Percentiles rank a stretch among this genome's conserved stretches.
Conservation (phyloP, 202 grass and related monocot genomes). For the Digitaria exilis region DNA sequence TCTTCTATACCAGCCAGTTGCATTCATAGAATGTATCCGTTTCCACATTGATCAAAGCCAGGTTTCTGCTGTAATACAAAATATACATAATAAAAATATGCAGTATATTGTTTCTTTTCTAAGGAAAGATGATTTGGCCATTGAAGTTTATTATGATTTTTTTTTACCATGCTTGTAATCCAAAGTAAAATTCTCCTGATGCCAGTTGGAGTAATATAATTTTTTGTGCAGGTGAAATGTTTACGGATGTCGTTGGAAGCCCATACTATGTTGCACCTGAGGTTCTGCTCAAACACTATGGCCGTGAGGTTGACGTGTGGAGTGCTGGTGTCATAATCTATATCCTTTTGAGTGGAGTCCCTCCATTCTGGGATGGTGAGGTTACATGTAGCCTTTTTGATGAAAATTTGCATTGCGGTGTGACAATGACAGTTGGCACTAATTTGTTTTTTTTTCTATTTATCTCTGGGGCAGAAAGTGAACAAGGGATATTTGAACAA, state of each 20-base stretch:
- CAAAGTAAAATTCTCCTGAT: conserved; percentile 5
- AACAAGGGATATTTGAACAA: conserved; percentile 99
- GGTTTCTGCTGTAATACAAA: neutral
- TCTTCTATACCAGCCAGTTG: neutral
- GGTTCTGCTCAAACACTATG: conserved; percentile 87
- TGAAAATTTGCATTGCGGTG: conserved; percentile 4
- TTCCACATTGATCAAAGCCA: neutral
- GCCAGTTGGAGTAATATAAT: conserved; percentile 17
- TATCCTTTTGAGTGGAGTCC: conserved; percentile 95
- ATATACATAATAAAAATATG: neutral
- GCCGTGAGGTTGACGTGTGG: conserved; percentile 91
- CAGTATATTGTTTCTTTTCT: neutral
- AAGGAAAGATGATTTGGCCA: neutral
- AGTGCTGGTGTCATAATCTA: conserved; percentile 98
- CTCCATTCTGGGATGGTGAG: conserved; percentile 99
- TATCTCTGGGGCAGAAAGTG: conserved; percentile 64
- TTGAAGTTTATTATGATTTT: neutral
- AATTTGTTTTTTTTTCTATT: conserved; percentile 17
- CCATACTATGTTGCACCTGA: conserved; percentile 97
- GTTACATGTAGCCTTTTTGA: conserved; percentile 43
- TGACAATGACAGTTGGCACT: conserved; percentile 16
- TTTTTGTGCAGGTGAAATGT: conserved; percentile 62
- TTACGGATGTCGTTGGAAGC: conserved; percentile 93
- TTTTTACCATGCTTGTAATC: conserved; percentile 5
- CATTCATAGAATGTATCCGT: too few species aligned